Conservation (phyloP, 1,284 basidiomycete species). For the Cutaneotrichosporon cyanovorans region DNA sequence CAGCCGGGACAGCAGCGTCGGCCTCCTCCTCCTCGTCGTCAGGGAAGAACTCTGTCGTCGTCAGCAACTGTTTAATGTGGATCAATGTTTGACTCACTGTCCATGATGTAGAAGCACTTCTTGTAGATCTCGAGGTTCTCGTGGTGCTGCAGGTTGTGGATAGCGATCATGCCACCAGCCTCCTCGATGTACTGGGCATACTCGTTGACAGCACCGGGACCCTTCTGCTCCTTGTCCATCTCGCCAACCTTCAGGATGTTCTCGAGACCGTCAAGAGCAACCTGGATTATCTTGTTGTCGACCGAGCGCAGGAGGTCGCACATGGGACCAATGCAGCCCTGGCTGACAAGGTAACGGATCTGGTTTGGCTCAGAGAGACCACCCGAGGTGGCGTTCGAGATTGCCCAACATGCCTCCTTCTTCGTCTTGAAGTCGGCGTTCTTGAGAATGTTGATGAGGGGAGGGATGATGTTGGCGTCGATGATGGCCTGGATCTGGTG, state of each 20-base stretch:
- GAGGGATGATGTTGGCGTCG: slow-evolving; percentile 76
- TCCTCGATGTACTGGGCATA: slow-evolving; percentile 95
- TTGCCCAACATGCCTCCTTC: slow-evolving; percentile 99
- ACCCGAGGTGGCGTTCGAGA: slow-evolving; percentile 97
- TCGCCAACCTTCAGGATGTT: slow-evolving; percentile 99
- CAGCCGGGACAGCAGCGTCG: slow-evolving; percentile 64
- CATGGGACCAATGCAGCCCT: slow-evolving; percentile 97
- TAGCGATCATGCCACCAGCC: slow-evolving; percentile 95
- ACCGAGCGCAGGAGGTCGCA: slow-evolving; percentile 94
- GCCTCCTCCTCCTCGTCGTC: slow-evolving; percentile 51
- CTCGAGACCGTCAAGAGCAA: slow-evolving; percentile 87
- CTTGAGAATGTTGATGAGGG: slow-evolving; percentile 94
- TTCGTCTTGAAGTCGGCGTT: slow-evolving; percentile 99
- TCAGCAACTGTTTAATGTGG: background rate
- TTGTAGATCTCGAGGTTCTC: slow-evolving; percentile 99
- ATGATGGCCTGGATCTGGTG: slow-evolving; percentile 85
- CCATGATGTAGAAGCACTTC: slow-evolving; percentile 99
- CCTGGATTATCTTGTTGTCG: slow-evolving; percentile 99
- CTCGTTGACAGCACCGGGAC: slow-evolving; percentile 79
- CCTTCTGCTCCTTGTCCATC: slow-evolving; percentile 79
- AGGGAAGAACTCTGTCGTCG: slow-evolving; percentile 38
- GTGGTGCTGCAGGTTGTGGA: slow-evolving; percentile 98
- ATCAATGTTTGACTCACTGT: slow-evolving; percentile 50
- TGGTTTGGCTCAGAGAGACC: slow-evolving; percentile 94
- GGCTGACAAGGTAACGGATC: slow-evolving; percentile 94